A percentile compares a stretch with the other conserved stretches of the same genome.
phyloP scores from a whole-genome alignment of 305 asterid species.

The Ilex paraguariensis region DNA sequence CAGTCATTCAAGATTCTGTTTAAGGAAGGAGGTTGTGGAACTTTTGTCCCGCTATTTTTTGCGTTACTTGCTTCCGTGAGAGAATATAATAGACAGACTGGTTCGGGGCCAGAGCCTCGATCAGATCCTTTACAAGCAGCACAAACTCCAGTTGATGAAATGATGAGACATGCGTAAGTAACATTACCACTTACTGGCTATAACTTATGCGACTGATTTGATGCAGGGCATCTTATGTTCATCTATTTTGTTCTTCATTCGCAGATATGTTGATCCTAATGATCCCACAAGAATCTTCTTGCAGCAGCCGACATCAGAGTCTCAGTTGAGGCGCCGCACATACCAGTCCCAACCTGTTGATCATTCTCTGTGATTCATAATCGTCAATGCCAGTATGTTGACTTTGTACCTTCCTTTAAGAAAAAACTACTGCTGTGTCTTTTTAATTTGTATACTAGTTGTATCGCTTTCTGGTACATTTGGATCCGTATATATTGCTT shows the following conservation, averaged over 20 bases:
- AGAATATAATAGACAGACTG: constrained; percentile 51
- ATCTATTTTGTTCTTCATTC: constrained; percentile 8
- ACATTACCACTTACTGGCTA: background rate
- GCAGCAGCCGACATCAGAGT: constrained; percentile 73
- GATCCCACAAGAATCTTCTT: constrained; percentile 91
- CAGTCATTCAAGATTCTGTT: constrained; percentile 94
- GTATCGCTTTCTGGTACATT: too few species aligned
- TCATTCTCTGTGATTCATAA: background rate
- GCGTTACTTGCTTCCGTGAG: constrained; percentile 76
- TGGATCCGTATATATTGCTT: too few species aligned
- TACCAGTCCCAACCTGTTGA: constrained; percentile 1
- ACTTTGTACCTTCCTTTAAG: too few species aligned
- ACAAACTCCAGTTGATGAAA: constrained; percentile 92
- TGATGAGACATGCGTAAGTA: constrained; percentile 95
- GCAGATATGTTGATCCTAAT: constrained; percentile 94
- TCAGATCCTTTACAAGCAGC: constrained; percentile 92
- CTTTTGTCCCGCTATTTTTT: constrained; percentile 84
- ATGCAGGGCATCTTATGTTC: background rate
- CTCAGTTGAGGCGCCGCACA: constrained; percentile 9
- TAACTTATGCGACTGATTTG: too few species aligned
- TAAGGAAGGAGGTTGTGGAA: constrained; percentile 99
- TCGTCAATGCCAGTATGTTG: too few species aligned
- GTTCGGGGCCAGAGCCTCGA: constrained; percentile 34
- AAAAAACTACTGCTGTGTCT: too few species aligned
- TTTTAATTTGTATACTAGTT: too few species aligned